Conservation (phyloP, 2,329 filamentous ascomycete species). For the Westerdykella aurantiaca region DNA sequence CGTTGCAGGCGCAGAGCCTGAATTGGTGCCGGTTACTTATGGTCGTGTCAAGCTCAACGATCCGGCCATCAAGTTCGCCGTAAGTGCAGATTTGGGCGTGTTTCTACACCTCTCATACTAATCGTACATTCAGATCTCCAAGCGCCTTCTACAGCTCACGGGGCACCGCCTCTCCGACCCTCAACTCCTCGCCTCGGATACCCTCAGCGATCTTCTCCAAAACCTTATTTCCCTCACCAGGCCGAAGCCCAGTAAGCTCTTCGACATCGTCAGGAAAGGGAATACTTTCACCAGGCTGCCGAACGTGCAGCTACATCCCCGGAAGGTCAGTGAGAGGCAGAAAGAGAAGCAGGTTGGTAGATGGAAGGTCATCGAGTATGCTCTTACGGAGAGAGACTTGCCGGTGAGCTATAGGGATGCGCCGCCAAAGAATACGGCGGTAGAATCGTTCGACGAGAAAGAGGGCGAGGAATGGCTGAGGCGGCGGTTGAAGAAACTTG, state of each 20-base stretch:
- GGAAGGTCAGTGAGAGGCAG: constrained; percentile 63
- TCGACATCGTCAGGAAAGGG: constrained; percentile 50
- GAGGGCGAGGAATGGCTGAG: no score
- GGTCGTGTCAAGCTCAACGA: constrained; percentile 14
- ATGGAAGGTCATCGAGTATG: constrained; percentile 72
- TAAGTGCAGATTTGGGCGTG: constrained; percentile 19
- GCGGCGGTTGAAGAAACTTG: no score
- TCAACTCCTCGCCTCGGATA: constrained; percentile 45
- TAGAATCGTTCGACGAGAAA: no score
- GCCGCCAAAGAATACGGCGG: no score
- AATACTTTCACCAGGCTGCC: constrained; percentile 48
- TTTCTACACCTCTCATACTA: constrained; percentile 5
- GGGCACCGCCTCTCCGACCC: constrained; percentile 69
- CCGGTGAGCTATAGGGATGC: neutral
- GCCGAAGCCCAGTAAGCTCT: constrained; percentile 52
- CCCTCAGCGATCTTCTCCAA: constrained; percentile 35
- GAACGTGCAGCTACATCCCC: constrained; percentile 62
- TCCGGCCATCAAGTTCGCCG: constrained; percentile 30
- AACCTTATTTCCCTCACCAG: constrained; percentile 32
- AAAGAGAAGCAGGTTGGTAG: constrained; percentile 65
- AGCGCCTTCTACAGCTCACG: constrained; percentile 76
- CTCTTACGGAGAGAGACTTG: constrained; percentile 42
- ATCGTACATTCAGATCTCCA: constrained; percentile 58
- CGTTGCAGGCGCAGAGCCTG: neutral
- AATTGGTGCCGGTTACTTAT: constrained; percentile 7